Conservation (phyloP, 2,329 filamentous ascomycete species). For the Talaromyces sp. region DNA sequence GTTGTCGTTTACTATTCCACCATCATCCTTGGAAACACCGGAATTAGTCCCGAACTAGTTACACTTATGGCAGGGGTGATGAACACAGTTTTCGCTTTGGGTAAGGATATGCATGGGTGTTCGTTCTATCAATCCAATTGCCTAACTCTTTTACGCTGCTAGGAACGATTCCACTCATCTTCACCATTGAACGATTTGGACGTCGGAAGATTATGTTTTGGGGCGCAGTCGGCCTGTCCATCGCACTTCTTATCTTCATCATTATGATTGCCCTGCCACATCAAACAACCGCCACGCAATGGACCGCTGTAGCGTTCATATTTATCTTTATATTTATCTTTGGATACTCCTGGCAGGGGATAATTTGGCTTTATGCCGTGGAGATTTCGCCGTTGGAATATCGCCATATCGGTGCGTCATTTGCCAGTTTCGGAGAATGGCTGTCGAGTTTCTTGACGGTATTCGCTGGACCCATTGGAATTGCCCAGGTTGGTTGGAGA, state of each 20-base stretch:
- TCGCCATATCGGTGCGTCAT: conserved; percentile 31
- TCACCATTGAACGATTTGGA: background rate
- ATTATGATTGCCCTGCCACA: background rate
- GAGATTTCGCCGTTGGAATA: conserved; percentile 33
- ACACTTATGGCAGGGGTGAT: background rate
- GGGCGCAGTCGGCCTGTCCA: background rate
- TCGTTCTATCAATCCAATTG: no score
- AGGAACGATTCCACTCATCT: background rate
- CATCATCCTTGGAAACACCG: background rate
- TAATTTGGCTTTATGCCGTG: background rate
- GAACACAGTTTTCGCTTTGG: background rate
- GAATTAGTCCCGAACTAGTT: background rate
- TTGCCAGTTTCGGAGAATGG: conserved; percentile 35
- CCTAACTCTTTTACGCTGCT: no score
- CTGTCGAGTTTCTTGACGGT: conserved; percentile 32
- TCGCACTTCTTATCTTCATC: background rate
- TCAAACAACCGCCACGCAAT: background rate
- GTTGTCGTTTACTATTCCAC: background rate
- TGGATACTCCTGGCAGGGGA: background rate
- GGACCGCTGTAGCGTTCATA: background rate
- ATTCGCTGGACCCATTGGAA: conserved; percentile 30
- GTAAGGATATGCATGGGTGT: background rate
- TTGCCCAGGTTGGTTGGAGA: conserved; percentile 30
- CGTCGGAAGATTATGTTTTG: background rate
- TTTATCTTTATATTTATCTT: background rate